A percentile compares a stretch with the other conserved stretches of the same genome.
These are phyloP conservation scores for Kalmusia sp. DNA, from an alignment of 2,329 filamentous ascomycete genomes.

Conservation along the genomic window DNA sequence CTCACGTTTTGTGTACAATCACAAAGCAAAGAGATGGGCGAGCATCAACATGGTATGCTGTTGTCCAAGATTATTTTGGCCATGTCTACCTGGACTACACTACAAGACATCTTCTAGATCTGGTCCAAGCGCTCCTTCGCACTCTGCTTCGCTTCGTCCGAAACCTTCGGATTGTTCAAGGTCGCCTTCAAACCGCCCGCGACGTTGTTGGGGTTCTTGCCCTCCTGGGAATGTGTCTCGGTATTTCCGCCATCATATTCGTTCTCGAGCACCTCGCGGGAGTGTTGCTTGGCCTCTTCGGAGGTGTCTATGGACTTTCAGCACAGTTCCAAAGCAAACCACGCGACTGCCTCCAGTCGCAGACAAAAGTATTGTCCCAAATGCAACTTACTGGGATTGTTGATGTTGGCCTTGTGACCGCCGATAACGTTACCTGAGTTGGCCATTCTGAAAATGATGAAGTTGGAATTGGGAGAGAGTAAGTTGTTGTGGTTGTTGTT, in stretches of 20 bases:
- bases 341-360: no score
- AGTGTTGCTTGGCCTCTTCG: conserved; percentile 63
- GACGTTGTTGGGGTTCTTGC: conserved; percentile 65
- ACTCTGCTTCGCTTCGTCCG: conserved; percentile 62
- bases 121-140: conserved; percentile 61
- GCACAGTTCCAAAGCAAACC: not conserved
- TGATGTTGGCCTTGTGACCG: conserved; percentile 2
- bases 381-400: not conserved
- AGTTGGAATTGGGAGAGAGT: conserved; percentile 1
- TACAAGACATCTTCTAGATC: conserved; percentile 44
- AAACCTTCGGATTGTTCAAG: conserved; percentile 64
- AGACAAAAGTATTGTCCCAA: not conserved
- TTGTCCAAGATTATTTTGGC: not conserved
- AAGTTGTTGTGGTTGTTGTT: not conserved
- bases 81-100: no score
- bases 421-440: conserved; percentile 59
- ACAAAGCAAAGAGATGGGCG: no score
- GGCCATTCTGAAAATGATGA: conserved; percentile 48
- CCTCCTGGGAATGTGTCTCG: conserved; percentile 27
- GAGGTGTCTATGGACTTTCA: conserved; percentile 51
- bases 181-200: conserved; percentile 46
- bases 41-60: no score
- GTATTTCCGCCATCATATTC: conserved; percentile 55
- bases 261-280: conserved; percentile 59
- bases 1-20: no score